Evolutionary conservation across 164 flowering plant species (phyloP), one percentile per base, ranked within the genome.

Genomic region (grape (Vitis vinifera)): DNA sequence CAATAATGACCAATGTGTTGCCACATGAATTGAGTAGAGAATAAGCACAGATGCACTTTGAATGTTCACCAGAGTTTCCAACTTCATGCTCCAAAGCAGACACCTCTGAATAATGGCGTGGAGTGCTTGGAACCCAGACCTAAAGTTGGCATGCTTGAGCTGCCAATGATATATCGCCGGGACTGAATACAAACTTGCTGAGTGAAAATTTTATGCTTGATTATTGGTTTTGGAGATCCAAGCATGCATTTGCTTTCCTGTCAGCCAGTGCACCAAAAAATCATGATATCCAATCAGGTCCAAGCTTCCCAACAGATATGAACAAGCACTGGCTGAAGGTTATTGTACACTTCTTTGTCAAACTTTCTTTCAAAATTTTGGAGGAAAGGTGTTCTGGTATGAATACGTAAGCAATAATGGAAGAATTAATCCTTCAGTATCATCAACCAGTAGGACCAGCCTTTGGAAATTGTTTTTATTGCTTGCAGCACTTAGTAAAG

Each of bases 231-330:
- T 61, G 78, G 80, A 66, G 78, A 75, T 77, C 79, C 83, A 76
- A 89, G 82, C 59, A 79, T 62, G 80, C 90, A 89, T 83, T 82
- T 87, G 69, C 70, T 79, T 75, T 65, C 96, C 96, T 91, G 91
- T 75, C 69, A 84, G 68, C 71, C 73, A 82, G 69, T 66, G 55
- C 47, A 63, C 69, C 72, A 64, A 68, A 72, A 74, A 69, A 78
- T 79, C 50, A 77, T 49, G 29, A 68, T 51, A 80, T 71, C 68
- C 65, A 71, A 66, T 58, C 50, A 73, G 67, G 74, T 65, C 58
- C 64, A 66, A 14, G 31, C 19, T 31, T 67, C 55, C 71, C 47
- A 71, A 56, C 0, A 55, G 16, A 53, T 71, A 64, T 53, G 64
- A 59, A 68, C 51, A 67, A 52, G 19, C 49, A 59, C 51, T 37